Percentiles rank a stretch among this genome's conserved stretches.
These are phyloP conservation scores for Xylaria sp. DNA, from an alignment of 2,329 filamentous ascomycete genomes.

Conservation along the genomic window DNA sequence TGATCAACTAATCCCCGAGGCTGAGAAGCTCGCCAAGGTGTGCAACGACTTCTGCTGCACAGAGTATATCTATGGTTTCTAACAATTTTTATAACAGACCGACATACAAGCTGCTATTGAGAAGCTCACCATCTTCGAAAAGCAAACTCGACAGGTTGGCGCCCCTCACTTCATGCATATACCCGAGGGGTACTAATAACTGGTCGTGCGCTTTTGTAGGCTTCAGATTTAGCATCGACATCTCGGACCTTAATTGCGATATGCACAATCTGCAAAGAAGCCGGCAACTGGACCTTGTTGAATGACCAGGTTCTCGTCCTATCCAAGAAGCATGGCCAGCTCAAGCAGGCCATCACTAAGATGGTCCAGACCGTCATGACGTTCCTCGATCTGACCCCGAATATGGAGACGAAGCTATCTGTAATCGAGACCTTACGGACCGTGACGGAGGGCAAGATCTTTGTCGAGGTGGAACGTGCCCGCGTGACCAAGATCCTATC, in stretches of 20 bases:
- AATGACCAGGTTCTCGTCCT: slow-evolving; percentile 94
- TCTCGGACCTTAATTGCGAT: slow-evolving; percentile 82
- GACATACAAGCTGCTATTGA: slow-evolving; percentile 86
- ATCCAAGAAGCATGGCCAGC: slow-evolving; percentile 99
- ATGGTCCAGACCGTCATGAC: slow-evolving; percentile 97
- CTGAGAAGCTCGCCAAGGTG: slow-evolving; percentile 84
- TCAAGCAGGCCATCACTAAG: slow-evolving; percentile 97
- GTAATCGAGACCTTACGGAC: slow-evolving; percentile 93
- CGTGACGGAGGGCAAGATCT: slow-evolving; percentile 99
- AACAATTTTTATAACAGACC: slow-evolving; percentile 41
- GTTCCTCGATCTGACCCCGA: slow-evolving; percentile 82
- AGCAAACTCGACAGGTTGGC: slow-evolving; percentile 87
- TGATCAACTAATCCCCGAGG: slow-evolving; percentile 85
- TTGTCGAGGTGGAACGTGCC: slow-evolving; percentile 96
- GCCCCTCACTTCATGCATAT: slow-evolving; percentile 16
- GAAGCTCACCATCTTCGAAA: slow-evolving; percentile 87
- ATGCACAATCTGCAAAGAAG: slow-evolving; percentile 89
- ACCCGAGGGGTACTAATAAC: slow-evolving; percentile 25
- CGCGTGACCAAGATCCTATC: slow-evolving; percentile 92
- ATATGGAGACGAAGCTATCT: slow-evolving; percentile 79
- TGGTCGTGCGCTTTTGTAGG: slow-evolving; percentile 43
- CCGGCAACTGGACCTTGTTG: slow-evolving; percentile 86
- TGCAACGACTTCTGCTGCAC: slow-evolving; percentile 10
- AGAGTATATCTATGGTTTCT: not conserved
- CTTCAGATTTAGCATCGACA: slow-evolving; percentile 92